Base-by-base conservation (phyloP, 371 early-diverging fungal species). In the Mucor indicus region DNA sequence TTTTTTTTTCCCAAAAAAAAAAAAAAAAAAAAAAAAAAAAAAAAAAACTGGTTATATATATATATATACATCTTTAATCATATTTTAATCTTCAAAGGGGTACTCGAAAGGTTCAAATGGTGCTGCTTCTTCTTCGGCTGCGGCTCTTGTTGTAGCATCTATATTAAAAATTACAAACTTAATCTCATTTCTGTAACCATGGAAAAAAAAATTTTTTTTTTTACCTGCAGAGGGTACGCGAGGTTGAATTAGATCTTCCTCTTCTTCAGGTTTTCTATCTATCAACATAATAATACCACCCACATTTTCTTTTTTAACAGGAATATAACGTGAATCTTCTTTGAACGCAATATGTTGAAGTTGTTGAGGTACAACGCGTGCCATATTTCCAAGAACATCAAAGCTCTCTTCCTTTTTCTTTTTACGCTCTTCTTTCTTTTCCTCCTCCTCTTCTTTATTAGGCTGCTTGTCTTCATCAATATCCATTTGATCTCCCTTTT, bases 31-130 rank as follows among this genome's bases (percentile, higher is more conserved):
- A n/a, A n/a, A n/a, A n/a, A n/a, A n/a, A n/a, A n/a, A n/a, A n/a
- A n/a, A n/a, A n/a, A n/a, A n/a, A n/a, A n/a, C n/a, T n/a, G n/a
- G n/a, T n/a, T n/a, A n/a, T n/a, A n/a, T n/a, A n/a, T n/a, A n/a
- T n/a, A n/a, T n/a, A n/a, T n/a, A n/a, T n/a, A n/a, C n/a, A n/a
- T n/a, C n/a, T n/a, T n/a, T n/a, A n/a, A n/a, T n/a, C n/a, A n/a
- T n/a, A n/a, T n/a, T n/a, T n/a, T 70, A 77, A 44, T 78, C 72
- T 29, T 79, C 87, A 62, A 88, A 90, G 9, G 88, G 86, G 53
- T 91, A 93, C 60, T 89, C 90, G 52, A 93, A 93, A 9, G 94
- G 91, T 64, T 86, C 91, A 20, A 93, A 92, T 48, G 90, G 85
- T 29, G 77, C 77, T 24, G 88, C 80, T 55, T 89, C 89, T 53